Percentiles rank a stretch among this genome's conserved stretches.
Evolutionary conservation across 179 eudicot species (phyloP).

Genomic region (Kewa caespitosa): DNA sequence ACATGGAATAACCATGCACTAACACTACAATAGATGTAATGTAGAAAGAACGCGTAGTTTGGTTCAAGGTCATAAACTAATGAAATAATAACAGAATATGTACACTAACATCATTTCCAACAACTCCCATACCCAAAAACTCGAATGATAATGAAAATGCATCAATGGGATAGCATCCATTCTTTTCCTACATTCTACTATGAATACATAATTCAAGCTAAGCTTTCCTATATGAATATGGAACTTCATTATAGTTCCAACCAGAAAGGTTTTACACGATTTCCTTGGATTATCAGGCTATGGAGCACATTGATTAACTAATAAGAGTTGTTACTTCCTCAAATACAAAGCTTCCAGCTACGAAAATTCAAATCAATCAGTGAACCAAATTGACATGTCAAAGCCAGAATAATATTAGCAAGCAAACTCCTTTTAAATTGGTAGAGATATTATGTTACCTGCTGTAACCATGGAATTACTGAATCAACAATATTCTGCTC

Average conservation of each 20-base stretch:
- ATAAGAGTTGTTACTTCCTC: background rate
- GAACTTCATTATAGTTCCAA: too few species aligned
- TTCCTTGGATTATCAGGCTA: background rate
- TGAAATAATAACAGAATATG: too few species aligned
- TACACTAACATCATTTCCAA: too few species aligned
- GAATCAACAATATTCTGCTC: slow-evolving; percentile 57
- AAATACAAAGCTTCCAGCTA: background rate
- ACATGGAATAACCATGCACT: background rate
- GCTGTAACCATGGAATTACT: slow-evolving; percentile 80
- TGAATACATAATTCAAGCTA: too few species aligned
- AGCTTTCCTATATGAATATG: too few species aligned
- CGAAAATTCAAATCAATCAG: background rate
- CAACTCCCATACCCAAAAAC: too few species aligned
- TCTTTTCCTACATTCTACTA: too few species aligned
- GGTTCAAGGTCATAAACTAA: too few species aligned
- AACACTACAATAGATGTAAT: too few species aligned
- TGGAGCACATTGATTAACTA: background rate
- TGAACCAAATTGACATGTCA: background rate
- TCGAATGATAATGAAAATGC: too few species aligned
- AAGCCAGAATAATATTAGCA: background rate
- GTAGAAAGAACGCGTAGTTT: too few species aligned
- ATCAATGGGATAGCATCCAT: too few species aligned
- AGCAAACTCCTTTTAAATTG: background rate
- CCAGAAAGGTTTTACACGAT: background rate
- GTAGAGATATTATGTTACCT: slow-evolving; percentile 44